Evolutionary conservation across 805 yeast species (phyloP), one percentile per base, ranked within the genome.

Genomic region (Ascoidea tarda): DNA sequence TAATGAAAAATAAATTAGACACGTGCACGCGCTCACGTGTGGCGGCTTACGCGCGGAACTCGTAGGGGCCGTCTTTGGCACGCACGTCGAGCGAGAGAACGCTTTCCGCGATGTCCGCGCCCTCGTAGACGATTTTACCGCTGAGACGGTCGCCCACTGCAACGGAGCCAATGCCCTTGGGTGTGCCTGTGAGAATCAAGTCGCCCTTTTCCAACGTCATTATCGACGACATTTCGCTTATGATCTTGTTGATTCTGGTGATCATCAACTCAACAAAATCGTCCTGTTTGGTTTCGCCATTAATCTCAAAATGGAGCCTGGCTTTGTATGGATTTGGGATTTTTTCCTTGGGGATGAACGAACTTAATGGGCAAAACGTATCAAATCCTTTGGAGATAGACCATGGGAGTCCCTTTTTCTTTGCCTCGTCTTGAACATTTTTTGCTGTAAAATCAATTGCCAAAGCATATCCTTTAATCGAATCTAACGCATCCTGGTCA

Each of bases 391-490:
- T 93, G 44, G 93, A 96, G 58, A 89, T 87, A 4, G 91, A 69
- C 99, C 99, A 93, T 5, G 99, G 99, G 51, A 91, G 73, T 1
- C 98, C 98, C 66, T 87, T 88, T 69, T 76, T 77, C 69, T 93
- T 93, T 45, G 96, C 96, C 61, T 82, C 96, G 62, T 85, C 90
- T 69, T 93, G 99, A 33, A 93, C 95, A 62, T 90, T 88, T 66
- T 99, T 78, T 0, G 96, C 98, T 6, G 99, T 93, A 76, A 93
- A 75, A 65, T 93, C 99, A 50, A 93, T 77, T 0, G 97, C 90
- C 56, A 93, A 71, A 1, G 95, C 85, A 62, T 90, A 88, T 10
- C 97, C 97, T 5, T 77, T 84, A 59, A 93, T 86, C 12, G 87
- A 73, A 51, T 85, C 86, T 50, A 84, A 62, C 1, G 95, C 95